Percentiles rank a stretch among this genome's conserved stretches.
These are phyloP conservation scores for Musa beccarii DNA, from an alignment of 176 grass and related monocot species.

Conservation along the genomic window DNA sequence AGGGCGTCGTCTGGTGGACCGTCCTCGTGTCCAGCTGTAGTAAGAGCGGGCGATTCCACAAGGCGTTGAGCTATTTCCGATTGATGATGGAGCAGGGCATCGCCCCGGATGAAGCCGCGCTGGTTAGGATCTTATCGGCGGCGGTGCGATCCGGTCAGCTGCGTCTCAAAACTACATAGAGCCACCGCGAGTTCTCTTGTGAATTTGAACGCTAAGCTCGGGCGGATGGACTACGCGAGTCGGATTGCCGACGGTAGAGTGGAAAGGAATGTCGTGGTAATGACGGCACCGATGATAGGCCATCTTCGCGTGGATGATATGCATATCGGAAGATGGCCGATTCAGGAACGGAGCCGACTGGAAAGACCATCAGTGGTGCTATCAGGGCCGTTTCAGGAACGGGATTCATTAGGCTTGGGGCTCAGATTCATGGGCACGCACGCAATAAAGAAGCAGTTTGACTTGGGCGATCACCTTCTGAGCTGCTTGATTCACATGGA, in stretches of 20 bases:
- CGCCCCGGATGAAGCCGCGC: constrained; percentile 9
- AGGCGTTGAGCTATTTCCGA: background rate
- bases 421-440: constrained; percentile 8
- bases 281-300: constrained; percentile 1
- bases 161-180: background rate
- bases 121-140: constrained; percentile 10
- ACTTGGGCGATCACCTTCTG: constrained; percentile 8
- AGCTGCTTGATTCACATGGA: constrained; percentile 12
- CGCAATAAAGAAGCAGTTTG: background rate
- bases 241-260: background rate
- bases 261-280: background rate
- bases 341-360: background rate
- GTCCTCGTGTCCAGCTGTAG: background rate
- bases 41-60: constrained; percentile 1
- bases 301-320: background rate
- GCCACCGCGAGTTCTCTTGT: background rate
- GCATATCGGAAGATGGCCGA: background rate
- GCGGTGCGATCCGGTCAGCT: background rate
- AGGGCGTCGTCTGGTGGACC: constrained; percentile 11
- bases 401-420: background rate
- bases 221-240: constrained; percentile 1
- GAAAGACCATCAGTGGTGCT: constrained; percentile 14
- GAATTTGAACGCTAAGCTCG: constrained; percentile 1
- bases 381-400: background rate
- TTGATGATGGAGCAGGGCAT: constrained; percentile 10